phyloP scores from a whole-genome alignment of 2,329 filamentous ascomycete genomes.

The Exophiala spinifera region DNA sequence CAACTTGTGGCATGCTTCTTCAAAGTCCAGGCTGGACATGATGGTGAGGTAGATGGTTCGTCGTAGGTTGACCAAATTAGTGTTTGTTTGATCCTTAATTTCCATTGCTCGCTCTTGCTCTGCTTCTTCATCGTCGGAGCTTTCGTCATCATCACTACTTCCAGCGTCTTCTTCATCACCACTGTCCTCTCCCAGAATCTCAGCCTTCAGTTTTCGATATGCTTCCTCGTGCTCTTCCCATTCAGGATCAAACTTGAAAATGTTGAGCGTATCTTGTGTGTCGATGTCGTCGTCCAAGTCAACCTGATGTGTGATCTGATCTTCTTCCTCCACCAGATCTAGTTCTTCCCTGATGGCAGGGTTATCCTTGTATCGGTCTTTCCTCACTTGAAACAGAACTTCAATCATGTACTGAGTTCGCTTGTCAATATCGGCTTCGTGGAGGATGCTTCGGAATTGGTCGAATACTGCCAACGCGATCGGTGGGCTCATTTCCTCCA shows the following conservation, averaged over 20 bases:
- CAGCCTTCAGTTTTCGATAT: constrained; percentile 85
- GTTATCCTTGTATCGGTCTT: constrained; percentile 95
- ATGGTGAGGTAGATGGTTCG: constrained; percentile 96
- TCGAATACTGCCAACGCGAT: constrained; percentile 92
- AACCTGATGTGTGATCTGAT: constrained; percentile 89
- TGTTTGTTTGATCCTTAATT: constrained; percentile 97
- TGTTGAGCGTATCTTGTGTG: constrained; percentile 81
- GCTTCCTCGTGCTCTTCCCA: constrained; percentile 89
- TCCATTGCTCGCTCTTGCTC: constrained; percentile 80
- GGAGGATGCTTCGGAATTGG: constrained; percentile 89
- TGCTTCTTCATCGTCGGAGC: constrained; percentile 66
- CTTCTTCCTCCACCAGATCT: constrained; percentile 94
- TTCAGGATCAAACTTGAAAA: constrained; percentile 90
- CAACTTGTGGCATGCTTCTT: constrained; percentile 95
- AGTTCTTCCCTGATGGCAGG: constrained; percentile 86
- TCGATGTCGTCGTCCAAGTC: constrained; percentile 81
- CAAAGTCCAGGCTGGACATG: constrained; percentile 92
- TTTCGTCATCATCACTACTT: constrained; percentile 49
- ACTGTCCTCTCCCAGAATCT: constrained; percentile 91
- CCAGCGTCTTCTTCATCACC: constrained; percentile 71
- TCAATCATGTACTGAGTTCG: constrained; percentile 99
- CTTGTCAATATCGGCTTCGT: constrained; percentile 97
- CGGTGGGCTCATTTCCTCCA: constrained; percentile 90
- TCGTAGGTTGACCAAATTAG: constrained; percentile 87
- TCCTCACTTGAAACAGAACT: constrained; percentile 91